Base-by-base conservation (phyloP, 2,329 filamentous ascomycete species). In the Hypoxylon sp. region DNA sequence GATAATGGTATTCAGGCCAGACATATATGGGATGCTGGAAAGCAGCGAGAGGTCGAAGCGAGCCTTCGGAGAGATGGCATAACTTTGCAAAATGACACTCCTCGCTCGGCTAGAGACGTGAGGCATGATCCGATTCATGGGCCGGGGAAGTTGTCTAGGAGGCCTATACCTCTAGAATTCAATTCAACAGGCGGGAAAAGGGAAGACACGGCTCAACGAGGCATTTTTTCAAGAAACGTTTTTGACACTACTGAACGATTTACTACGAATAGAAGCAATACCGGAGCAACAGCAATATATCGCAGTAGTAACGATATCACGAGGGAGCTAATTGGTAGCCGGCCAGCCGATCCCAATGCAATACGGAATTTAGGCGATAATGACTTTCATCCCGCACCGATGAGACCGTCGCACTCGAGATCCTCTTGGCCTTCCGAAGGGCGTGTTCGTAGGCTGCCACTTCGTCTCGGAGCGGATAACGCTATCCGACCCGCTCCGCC, bases 31-130 rank as follows among this genome's bases (percentile, higher is more conserved):
- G 54, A 74, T 62, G 11, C 63, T 1, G 39, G 54, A 33, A 71
- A 63, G 22, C 74, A 75, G 44, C 46, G 50, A 19, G 52, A 44
- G 5, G 67, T 74, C 26, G 68, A 75, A 47, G 14, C 53, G 51
- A 69, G 47, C 31, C 51, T 74, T 17, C 62, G 53, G 39, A 58
- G 61, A 63, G 71, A 71, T 67, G 71, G 72, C 42, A 52, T 35
- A 60, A 57, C 53, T 14, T 19, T 59, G 2, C 42, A 39, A 42
- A 57, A 59, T 9, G 14, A 19, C 1, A 1, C 42, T 42, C 37
- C 48, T 42, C 24, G 11, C 35, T 39, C 35, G 35, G 14, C 35
- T 5, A 37, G 11, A 4, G 10, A 11, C 5, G 4, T 37, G 2
- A 14, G 4, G 14, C 35, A 11, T 13, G 13, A 14, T 14, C 14